A percentile compares a stretch with the other conserved stretches of the same genome.
These are phyloP conservation scores for Echria macrotheca DNA, from an alignment of 495 filamentous ascomycete genomes.

Conservation along the genomic window DNA sequence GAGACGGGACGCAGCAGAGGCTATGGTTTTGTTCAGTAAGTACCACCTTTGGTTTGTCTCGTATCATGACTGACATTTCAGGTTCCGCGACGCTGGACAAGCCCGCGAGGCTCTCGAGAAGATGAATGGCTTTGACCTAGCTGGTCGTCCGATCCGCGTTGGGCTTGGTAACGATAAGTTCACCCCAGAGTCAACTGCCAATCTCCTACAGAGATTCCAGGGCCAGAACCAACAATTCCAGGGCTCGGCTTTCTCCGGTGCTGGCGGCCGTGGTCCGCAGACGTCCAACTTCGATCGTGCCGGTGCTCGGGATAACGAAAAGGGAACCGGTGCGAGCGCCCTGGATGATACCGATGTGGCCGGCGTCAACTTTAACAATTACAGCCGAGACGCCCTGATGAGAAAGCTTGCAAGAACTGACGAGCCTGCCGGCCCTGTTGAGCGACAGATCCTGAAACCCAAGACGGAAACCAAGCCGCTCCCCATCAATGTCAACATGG, in stretches of 20 bases:
- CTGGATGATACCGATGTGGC: slow-evolving; percentile 97
- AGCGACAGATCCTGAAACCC: slow-evolving; percentile 68
- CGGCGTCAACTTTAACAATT: slow-evolving; percentile 98
- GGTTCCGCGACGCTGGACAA: slow-evolving; percentile 86
- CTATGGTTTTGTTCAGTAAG: slow-evolving; percentile 99
- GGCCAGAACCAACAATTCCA: slow-evolving; percentile 77
- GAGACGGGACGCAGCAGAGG: slow-evolving; percentile 86
- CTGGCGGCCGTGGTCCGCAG: slow-evolving; percentile 82
- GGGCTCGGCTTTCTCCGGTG: slow-evolving; percentile 90
- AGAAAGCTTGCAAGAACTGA: slow-evolving; percentile 95
- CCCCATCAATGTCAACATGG: slow-evolving; percentile 83
- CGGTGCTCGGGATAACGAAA: slow-evolving; percentile 84
- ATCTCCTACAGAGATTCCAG: slow-evolving; percentile 83
- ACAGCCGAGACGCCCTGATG: slow-evolving; percentile 96
- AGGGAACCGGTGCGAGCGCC: slow-evolving; percentile 88
- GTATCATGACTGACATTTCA: slow-evolving; percentile 37
- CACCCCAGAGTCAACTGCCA: slow-evolving; percentile 92
- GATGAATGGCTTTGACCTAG: slow-evolving; percentile 99
- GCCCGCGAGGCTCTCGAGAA: slow-evolving; percentile 93
- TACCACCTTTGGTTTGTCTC: slow-evolving; percentile 20
- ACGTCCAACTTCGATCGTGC: slow-evolving; percentile 91
- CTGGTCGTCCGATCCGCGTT: slow-evolving; percentile 94
- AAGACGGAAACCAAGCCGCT: slow-evolving; percentile 77
- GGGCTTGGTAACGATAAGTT: slow-evolving; percentile 99
- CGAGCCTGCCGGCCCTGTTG: slow-evolving; percentile 63